Percentiles rank a stretch among this genome's conserved stretches.
phyloP scores from a whole-genome alignment of 2,329 filamentous ascomycete genomes.

The Pseudogymnoascus sp. region DNA sequence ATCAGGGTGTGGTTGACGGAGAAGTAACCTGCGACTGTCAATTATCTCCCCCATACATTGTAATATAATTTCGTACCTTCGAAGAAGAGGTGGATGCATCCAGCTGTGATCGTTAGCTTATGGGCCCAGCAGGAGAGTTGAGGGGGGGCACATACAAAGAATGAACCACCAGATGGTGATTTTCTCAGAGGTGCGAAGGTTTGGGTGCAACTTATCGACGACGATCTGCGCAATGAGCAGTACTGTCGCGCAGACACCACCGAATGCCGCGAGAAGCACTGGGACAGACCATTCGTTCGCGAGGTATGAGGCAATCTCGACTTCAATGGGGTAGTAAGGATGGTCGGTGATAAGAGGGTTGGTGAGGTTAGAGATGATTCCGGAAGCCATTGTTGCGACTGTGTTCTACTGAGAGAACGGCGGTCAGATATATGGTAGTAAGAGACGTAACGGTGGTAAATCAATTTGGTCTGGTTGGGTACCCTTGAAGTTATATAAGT shows the following conservation, averaged over 20 bases:
- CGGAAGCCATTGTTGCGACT: constrained; percentile 3
- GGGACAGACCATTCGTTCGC: constrained; percentile 58
- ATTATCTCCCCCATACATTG: not conserved
- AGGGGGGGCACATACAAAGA: constrained; percentile 51
- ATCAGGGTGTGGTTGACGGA: constrained; percentile 39
- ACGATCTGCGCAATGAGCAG: constrained; percentile 51
- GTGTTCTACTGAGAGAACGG: constrained; percentile 8
- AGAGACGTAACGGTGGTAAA: not conserved
- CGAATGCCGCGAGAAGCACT: constrained; percentile 55
- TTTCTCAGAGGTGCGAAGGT: constrained; percentile 48
- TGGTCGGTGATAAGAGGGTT: constrained; percentile 37
- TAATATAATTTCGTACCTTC: constrained; percentile 27
- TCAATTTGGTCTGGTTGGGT: not conserved
- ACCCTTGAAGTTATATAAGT: constrained; percentile 5
- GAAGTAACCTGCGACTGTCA: constrained; percentile 38
- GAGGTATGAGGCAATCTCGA: constrained; percentile 56
- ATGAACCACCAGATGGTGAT: constrained; percentile 68
- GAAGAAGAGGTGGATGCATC: constrained; percentile 29
- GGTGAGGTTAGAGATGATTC: constrained; percentile 21
- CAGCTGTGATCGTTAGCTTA: constrained; percentile 19
- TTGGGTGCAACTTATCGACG: constrained; percentile 47
- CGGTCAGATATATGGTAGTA: not conserved
- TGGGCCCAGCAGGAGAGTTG: not conserved
- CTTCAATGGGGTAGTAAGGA: constrained; percentile 66
- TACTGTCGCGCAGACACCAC: constrained; percentile 48